These are phyloP conservation scores for Leccinum griseonigrum DNA, from an alignment of 1,284 basidiomycete species.

Conservation along the genomic window DNA sequence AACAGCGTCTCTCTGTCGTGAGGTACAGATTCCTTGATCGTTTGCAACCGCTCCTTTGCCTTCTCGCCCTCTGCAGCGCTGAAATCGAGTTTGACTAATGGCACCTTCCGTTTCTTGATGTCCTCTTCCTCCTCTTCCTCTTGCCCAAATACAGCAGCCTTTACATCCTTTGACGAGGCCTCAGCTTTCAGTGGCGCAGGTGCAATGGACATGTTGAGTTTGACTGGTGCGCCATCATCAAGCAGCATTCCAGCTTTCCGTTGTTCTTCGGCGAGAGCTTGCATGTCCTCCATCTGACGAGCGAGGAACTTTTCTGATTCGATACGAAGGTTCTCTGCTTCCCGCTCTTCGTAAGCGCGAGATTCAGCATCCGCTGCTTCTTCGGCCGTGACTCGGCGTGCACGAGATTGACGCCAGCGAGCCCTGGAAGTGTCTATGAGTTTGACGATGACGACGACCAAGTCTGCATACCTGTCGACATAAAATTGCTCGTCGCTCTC, in stretches of 20 bases:
- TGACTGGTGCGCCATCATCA: constrained; percentile 86
- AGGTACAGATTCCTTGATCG: constrained; percentile 69
- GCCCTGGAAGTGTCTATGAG: constrained; percentile 37
- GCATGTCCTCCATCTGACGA: constrained; percentile 89
- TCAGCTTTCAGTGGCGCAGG: constrained; percentile 47
- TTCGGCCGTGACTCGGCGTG: constrained; percentile 66
- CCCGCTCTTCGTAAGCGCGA: constrained; percentile 76
- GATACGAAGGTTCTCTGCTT: constrained; percentile 76
- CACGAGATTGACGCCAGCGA: constrained; percentile 74
- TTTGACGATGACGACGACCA: not conserved
- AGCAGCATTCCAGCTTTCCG: constrained; percentile 85
- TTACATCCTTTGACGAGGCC: constrained; percentile 46
- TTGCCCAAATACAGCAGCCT: constrained; percentile 61
- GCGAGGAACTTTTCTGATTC: constrained; percentile 89
- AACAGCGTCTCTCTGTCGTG: constrained; percentile 73
- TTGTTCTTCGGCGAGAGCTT: constrained; percentile 82
- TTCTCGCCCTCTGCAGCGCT: constrained; percentile 76
- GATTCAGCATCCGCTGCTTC: constrained; percentile 82
- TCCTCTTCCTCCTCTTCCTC: constrained; percentile 84
- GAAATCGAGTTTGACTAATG: constrained; percentile 84
- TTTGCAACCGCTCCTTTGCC: constrained; percentile 73
- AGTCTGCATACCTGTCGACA: constrained; percentile 63
- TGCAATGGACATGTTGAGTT: constrained; percentile 71
- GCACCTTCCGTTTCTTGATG: constrained; percentile 75
- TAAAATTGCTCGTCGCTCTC: constrained; percentile 87